Conservation (phyloP, 2,329 filamentous ascomycete genomes). For the Rutstroemia sp. region DNA sequence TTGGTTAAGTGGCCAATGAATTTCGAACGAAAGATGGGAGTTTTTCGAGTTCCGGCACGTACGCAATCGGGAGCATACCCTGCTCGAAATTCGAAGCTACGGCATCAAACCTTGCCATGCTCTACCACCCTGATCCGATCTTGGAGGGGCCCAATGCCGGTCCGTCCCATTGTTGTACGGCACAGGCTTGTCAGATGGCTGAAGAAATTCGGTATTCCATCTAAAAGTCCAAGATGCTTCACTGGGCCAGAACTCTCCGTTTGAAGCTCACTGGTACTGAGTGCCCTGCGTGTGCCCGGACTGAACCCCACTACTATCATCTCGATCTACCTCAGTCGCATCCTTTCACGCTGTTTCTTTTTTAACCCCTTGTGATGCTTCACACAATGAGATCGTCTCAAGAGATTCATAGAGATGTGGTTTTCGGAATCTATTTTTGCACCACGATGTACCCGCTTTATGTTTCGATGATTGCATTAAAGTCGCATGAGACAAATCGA, state of each 20-base stretch:
- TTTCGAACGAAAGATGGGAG: too few relatives aligned
- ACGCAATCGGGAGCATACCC: not conserved
- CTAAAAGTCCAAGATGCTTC: conserved; percentile 10
- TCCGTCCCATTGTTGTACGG: conserved; percentile 18
- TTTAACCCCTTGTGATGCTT: conserved; percentile 14
- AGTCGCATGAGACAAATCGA: conserved; percentile 9
- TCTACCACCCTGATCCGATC: conserved; percentile 4
- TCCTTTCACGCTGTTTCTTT: conserved; percentile 16
- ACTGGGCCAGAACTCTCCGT: conserved; percentile 3
- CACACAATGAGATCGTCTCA: conserved; percentile 15
- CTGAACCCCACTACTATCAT: not conserved
- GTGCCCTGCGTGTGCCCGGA: not conserved
- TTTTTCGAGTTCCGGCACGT: not conserved
- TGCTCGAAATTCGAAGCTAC: conserved; percentile 12
- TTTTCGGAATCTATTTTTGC: conserved; percentile 16
- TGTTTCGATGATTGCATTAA: conserved; percentile 21
- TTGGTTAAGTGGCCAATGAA: conserved; percentile 1
- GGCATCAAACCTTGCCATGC: conserved; percentile 14
- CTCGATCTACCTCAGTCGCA: conserved; percentile 14
- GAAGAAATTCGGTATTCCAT: conserved; percentile 9
- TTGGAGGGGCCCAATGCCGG: conserved; percentile 8
- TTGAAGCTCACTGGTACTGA: not conserved
- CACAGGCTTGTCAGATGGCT: conserved; percentile 15
- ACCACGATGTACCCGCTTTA: conserved; percentile 15
- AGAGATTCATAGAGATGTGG: conserved; percentile 4